Percentiles rank a stretch among this genome's conserved stretches.
These are phyloP conservation scores for Scheffersomyces segobiensis DNA, from an alignment of 1,139 yeast species.

Conservation along the genomic window DNA sequence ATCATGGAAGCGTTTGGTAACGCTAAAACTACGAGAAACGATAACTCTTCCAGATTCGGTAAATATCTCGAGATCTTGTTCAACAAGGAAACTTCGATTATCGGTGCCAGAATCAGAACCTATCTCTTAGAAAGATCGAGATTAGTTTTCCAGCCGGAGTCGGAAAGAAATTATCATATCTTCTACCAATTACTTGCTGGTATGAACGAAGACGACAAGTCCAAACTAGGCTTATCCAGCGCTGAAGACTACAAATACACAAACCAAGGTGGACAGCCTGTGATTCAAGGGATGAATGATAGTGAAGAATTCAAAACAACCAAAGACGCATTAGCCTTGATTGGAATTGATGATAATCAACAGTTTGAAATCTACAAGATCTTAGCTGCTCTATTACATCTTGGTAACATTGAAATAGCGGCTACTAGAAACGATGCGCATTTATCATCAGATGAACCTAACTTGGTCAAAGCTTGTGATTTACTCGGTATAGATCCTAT, in stretches of 20 bases:
- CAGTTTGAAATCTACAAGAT: slow-evolving; percentile 75
- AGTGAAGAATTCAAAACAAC: slow-evolving; percentile 74
- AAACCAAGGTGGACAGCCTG: slow-evolving; percentile 84
- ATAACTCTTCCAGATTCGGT: slow-evolving; percentile 96
- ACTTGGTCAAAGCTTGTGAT: slow-evolving; percentile 78
- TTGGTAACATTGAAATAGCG: slow-evolving; percentile 89
- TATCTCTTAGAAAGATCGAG: slow-evolving; percentile 91
- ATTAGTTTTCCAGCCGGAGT: slow-evolving; percentile 85
- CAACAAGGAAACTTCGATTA: slow-evolving; percentile 69
- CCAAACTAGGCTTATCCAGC: slow-evolving; percentile 56
- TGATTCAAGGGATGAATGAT: slow-evolving; percentile 81
- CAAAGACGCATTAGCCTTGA: slow-evolving; percentile 69
- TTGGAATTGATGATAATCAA: slow-evolving; percentile 64
- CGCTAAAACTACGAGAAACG: slow-evolving; percentile 96
- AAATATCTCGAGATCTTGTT: slow-evolving; percentile 91
- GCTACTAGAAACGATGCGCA: slow-evolving; percentile 86
- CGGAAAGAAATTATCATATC: slow-evolving; percentile 92
- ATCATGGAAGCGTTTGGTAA: slow-evolving; percentile 99
- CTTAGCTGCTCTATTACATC: slow-evolving; percentile 85
- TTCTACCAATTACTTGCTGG: slow-evolving; percentile 91
- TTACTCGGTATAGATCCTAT: slow-evolving; percentile 78
- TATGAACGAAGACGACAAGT: slow-evolving; percentile 58
- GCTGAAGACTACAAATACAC: slow-evolving; percentile 78
- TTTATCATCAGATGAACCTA: slow-evolving; percentile 83
- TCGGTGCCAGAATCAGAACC: slow-evolving; percentile 93